Evolutionary conservation across 352 stramenopile genomes (phyloP).

Genomic region (Thalassiosira mediterranea): DNA sequence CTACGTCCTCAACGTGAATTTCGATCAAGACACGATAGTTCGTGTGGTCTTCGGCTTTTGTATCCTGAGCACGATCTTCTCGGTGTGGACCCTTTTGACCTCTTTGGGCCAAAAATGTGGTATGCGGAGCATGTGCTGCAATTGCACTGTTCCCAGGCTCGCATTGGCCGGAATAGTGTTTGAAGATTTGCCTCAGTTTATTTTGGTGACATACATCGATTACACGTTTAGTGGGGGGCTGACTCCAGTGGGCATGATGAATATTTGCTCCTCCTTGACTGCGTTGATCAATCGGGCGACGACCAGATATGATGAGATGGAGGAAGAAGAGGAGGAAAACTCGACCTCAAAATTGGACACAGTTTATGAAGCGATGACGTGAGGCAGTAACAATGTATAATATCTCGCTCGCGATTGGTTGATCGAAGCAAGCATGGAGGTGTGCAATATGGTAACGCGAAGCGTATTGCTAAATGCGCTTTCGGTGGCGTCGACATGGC

Average conservation of each 20-base stretch:
- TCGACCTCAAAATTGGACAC: no score
- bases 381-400: no score
- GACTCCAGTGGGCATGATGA: conserved; percentile 30
- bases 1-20: neutral
- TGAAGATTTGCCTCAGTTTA: conserved; percentile 49
- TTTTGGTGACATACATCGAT: conserved; percentile 41
- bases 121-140: conserved; percentile 34
- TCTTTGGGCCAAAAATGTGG: conserved; percentile 16
- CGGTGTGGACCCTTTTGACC: conserved; percentile 31
- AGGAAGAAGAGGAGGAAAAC: conserved; percentile 18
- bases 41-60: conserved; percentile 31
- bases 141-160: conserved; percentile 39
- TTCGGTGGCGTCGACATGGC: no score
- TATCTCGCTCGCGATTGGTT: no score
- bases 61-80: conserved; percentile 23
- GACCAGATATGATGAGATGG: conserved; percentile 32
- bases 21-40: conserved; percentile 23
- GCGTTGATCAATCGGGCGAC: conserved; percentile 37
- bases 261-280: conserved; percentile 48
- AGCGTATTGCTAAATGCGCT: no score
- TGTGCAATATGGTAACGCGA: no score
- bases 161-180: conserved; percentile 28
- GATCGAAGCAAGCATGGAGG: no score
- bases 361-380: no score
- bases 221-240: conserved; percentile 12